A percentile compares a stretch with the other conserved stretches of the same genome.
Conservation (phyloP, 495 filamentous ascomycete genomes). For the Aspergillus sclerotioniger region DNA sequence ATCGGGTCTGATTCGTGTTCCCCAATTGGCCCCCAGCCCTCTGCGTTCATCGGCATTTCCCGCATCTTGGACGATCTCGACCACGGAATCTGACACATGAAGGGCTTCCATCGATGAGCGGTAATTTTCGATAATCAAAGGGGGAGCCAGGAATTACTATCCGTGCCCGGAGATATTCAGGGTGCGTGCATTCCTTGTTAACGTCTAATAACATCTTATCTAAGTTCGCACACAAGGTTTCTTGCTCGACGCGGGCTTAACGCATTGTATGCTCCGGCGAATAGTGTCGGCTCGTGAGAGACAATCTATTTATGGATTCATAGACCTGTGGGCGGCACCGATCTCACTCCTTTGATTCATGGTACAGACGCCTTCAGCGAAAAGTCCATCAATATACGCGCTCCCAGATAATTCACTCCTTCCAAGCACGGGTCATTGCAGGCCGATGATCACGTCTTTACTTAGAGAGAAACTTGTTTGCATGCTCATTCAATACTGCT, state of each 20-base stretch:
- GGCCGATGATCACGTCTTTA: slow-evolving; percentile 20
- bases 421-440: slow-evolving; percentile 20
- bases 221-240: neutral
- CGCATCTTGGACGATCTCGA: slow-evolving; percentile 2
- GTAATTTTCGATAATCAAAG: neutral
- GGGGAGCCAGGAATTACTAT: neutral
- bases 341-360: neutral
- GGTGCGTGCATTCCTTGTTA: neutral
- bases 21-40: slow-evolving; percentile 5
- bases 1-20: slow-evolving; percentile 8
- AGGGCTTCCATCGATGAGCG: neutral
- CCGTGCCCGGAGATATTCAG: neutral
- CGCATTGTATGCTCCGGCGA: neutral
- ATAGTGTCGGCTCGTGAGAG: neutral
- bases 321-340: neutral
- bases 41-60: slow-evolving; percentile 7
- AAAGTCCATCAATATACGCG: neutral
- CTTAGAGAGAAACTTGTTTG: slow-evolving; percentile 9
- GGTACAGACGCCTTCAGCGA: neutral
- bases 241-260: neutral
- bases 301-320: neutral
- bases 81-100: neutral
- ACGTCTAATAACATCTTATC: neutral
- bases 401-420: neutral
- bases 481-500: neutral